Evolutionary conservation across 495 filamentous ascomycete genomes (phyloP).

Genomic region (Aspergillus nidulans): DNA sequence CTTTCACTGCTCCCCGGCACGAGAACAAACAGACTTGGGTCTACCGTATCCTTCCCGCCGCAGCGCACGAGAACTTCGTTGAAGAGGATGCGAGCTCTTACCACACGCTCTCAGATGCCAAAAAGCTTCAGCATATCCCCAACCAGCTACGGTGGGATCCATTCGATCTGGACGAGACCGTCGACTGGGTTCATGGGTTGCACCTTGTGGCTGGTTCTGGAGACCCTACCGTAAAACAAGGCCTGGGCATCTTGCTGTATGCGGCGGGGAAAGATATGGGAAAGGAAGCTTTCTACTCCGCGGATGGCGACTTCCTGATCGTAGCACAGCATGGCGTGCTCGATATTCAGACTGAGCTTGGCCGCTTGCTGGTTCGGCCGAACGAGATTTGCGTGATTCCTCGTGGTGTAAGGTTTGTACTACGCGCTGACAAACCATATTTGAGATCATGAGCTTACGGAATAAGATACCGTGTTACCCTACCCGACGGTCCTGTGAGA

Average conservation of each 20-base stretch:
- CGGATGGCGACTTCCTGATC: constrained; percentile 84
- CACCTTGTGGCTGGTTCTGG: constrained; percentile 77
- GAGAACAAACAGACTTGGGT: constrained; percentile 93
- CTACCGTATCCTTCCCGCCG: constrained; percentile 84
- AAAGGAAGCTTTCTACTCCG: constrained; percentile 77
- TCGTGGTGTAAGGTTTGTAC: constrained; percentile 55
- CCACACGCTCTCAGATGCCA: constrained; percentile 46
- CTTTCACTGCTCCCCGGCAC: constrained; percentile 84
- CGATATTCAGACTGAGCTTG: constrained; percentile 83
- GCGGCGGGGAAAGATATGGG: constrained; percentile 79
- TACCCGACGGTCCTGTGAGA: constrained; percentile 60
- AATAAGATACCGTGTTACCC: constrained; percentile 64
- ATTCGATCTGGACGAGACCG: constrained; percentile 68
- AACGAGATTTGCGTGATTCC: constrained; percentile 90
- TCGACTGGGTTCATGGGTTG: constrained; percentile 77
- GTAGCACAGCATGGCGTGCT: constrained; percentile 79
- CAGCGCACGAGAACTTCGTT: constrained; percentile 72
- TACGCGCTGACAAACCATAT: constrained; percentile 39
- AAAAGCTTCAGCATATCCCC: constrained; percentile 62
- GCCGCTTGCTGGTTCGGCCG: constrained; percentile 74
- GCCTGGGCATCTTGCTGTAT: constrained; percentile 78
- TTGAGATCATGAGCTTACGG: constrained; percentile 27
- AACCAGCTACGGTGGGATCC: constrained; percentile 93
- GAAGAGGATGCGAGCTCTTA: constrained; percentile 50
- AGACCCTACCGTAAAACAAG: constrained; percentile 74